Evolutionary conservation across 1,284 basidiomycete genomes (phyloP).

Genomic region (Cutaneotrichosporon cavernicola): DNA sequence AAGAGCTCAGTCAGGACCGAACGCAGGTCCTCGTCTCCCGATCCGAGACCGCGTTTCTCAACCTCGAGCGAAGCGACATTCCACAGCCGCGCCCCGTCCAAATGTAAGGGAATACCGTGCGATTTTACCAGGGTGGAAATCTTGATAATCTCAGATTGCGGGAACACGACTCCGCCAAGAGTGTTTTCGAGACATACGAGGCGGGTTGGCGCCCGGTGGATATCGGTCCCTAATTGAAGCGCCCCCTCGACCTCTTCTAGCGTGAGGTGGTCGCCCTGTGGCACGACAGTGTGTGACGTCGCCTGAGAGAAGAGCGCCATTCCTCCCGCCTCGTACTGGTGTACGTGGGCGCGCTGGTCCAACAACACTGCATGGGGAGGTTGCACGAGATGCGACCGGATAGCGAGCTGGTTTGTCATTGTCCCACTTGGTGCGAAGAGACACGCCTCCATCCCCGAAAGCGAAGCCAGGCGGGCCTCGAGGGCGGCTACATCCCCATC

Average conservation of each 20-base stretch:
- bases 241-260: conserved; percentile 71
- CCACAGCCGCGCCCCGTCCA: conserved; percentile 93
- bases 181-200: conserved; percentile 89
- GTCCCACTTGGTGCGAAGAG: conserved; percentile 82
- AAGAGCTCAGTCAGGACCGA: conserved; percentile 69
- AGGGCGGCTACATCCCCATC: conserved; percentile 62
- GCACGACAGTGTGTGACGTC: conserved; percentile 57
- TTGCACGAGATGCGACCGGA: conserved; percentile 83
- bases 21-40: conserved; percentile 53
- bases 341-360: conserved; percentile 79
- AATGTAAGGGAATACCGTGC: conserved; percentile 73
- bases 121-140: conserved; percentile 75
- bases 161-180: conserved; percentile 84
- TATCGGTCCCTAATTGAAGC: conserved; percentile 66
- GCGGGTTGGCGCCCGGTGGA: conserved; percentile 76
- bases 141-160: conserved; percentile 80
- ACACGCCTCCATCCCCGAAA: conserved; percentile 75
- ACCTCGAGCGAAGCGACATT: conserved; percentile 76
- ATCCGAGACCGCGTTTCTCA: conserved; percentile 56
- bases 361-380: conserved; percentile 79
- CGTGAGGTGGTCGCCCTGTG: conserved; percentile 64
- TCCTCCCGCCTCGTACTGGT: conserved; percentile 68
- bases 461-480: conserved; percentile 73
- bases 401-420: conserved; percentile 79
- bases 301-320: conserved; percentile 88